Conservation (phyloP, 225 moss, liverwort and hornwort genomes). For the Anthoceros angustus region DNA sequence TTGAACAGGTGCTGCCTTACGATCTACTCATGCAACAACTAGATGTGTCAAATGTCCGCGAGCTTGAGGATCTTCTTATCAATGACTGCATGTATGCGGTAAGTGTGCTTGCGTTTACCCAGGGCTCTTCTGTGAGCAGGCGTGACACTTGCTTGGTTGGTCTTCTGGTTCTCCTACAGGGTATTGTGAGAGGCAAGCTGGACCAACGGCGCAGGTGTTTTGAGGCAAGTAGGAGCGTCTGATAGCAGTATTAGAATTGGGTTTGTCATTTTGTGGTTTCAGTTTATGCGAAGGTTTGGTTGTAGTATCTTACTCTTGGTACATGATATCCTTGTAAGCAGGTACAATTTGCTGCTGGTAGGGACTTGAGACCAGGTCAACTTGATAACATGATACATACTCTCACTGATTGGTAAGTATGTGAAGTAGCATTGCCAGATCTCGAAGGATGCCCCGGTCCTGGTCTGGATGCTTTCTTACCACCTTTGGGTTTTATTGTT, state of each 20-base stretch:
- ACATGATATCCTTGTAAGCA: constrained; percentile 10
- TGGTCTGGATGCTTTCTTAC: background rate
- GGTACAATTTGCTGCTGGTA: constrained; percentile 91
- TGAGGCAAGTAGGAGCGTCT: constrained; percentile 29
- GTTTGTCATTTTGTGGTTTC: background rate
- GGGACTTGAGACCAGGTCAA: constrained; percentile 89
- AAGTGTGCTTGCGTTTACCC: background rate
- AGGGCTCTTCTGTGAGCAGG: too few species aligned
- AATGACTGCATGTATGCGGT: constrained; percentile 99
- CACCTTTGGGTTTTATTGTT: constrained; percentile 5
- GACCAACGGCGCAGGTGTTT: constrained; percentile 88
- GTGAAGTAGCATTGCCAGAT: background rate
- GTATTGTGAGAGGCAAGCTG: constrained; percentile 84
- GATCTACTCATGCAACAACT: constrained; percentile 82
- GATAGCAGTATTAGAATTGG: background rate
- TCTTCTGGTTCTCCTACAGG: constrained; percentile 21
- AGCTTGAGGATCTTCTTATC: constrained; percentile 82
- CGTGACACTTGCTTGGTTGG: background rate
- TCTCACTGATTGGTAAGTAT: constrained; percentile 49
- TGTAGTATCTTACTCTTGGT: background rate
- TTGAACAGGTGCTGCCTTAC: constrained; percentile 61
- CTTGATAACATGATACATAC: constrained; percentile 73
- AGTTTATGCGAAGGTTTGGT: background rate
- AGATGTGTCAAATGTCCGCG: constrained; percentile 84
- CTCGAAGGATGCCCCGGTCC: background rate